Evolutionary conservation across 2,329 filamentous ascomycete genomes (phyloP), one percentile per base, ranked within the genome.

Genomic region (Harringtonia aguacate): DNA sequence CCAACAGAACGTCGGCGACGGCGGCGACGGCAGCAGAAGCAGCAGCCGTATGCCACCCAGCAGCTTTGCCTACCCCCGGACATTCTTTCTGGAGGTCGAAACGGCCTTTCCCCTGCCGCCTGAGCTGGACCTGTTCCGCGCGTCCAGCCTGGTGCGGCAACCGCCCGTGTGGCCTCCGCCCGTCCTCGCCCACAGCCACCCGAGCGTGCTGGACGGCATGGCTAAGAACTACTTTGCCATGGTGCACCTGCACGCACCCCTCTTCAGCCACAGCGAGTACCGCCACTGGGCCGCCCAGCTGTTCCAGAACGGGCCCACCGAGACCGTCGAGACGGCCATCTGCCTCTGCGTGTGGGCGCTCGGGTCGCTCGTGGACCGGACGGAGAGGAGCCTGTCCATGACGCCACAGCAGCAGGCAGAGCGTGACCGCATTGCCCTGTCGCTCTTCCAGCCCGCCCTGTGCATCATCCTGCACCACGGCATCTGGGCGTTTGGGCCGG

Each of bases 271-370:
- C 17, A 48, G 49, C 24, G 50, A 50, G 29, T 60, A 62, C 27
- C 48, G 51, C 15, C 39, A 44, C 2, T 60, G 61, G 58, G 55
- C 59, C 29, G 49, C 44, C 4, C 49, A 47, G 14, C 46, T 61
- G 30, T 39, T 56, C 21, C 53, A 56, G 15, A 45, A 50, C 15
- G 53, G 39, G 45, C 55, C 18, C 36, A 27, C 24, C 51, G 36
- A 15, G 52, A 51, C 55, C 15, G 51, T 58, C 17, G 56, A 55
- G 27, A 59, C 56, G 4, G 54, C 61, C 4, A 58, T 64, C 30
- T 64, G 62, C 42, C 54, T 63, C 13, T 58, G 55, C 30, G 58
- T 63, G 1, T 65, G 62, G 43, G 59, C 61, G 21, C 47, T 65
- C n/a, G 62, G 62, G 2, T 50, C 53, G 18, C 41, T 61, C 28